Evolutionary conservation across 805 yeast genomes (phyloP).

Genomic region (Starmerella apicola): DNA sequence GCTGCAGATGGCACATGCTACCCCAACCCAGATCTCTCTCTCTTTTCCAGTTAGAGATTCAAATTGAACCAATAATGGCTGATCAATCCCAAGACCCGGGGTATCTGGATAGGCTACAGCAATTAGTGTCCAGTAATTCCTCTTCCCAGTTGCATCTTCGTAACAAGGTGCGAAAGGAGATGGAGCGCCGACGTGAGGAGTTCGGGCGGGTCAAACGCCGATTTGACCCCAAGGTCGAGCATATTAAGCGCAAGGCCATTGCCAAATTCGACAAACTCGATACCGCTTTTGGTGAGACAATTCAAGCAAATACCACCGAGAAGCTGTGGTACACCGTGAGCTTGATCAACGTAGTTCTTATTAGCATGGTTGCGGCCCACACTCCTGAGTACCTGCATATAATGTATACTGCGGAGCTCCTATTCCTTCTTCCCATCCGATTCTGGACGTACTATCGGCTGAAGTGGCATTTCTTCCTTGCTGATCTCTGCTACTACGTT

Average conservation of each 20-base stretch:
- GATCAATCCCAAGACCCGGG: constrained; percentile 24
- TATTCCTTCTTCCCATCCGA: constrained; percentile 68
- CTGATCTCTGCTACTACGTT: constrained; percentile 87
- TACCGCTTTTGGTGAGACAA: constrained; percentile 14
- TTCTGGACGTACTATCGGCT: constrained; percentile 68
- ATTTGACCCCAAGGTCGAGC: constrained; percentile 23
- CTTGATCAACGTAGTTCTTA: constrained; percentile 49
- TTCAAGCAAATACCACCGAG: constrained; percentile 39
- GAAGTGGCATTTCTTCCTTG: constrained; percentile 74
- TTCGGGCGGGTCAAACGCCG: constrained; percentile 9
- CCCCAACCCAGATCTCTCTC: no score
- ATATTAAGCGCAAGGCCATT: constrained; percentile 20
- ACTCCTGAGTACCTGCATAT: constrained; percentile 68
- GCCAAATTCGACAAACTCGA: constrained; percentile 26
- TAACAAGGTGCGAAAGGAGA: constrained; percentile 19
- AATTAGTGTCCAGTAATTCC: constrained; percentile 23
- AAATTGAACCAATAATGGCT: constrained; percentile 13
- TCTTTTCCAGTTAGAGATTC: no score
- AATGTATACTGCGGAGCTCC: constrained; percentile 51
- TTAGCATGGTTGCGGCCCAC: constrained; percentile 68
- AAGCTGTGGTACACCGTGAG: constrained; percentile 71
- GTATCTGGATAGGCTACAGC: constrained; percentile 27
- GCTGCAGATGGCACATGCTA: no score
- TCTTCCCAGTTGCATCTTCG: constrained; percentile 17
- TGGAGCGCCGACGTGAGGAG: constrained; percentile 9